These are phyloP conservation scores for Thraustochytrium sp. DNA, from an alignment of 352 stramenopile genomes.

Conservation along the genomic window DNA sequence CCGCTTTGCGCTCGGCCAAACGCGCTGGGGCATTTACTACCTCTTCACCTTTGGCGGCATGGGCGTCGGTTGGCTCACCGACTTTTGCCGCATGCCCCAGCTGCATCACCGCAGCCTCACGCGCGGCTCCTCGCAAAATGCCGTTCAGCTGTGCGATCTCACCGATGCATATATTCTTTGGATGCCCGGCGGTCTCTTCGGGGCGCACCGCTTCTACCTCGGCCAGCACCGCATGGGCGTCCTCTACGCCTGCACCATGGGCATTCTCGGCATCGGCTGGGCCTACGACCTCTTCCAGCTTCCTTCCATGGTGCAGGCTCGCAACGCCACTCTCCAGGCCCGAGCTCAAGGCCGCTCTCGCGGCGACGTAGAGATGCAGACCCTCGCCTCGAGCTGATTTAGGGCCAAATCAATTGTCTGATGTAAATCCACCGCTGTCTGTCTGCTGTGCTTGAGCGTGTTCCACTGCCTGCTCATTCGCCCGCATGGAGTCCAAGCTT, in stretches of 20 bases:
- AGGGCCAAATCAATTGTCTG: no score
- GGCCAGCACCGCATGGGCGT: not conserved
- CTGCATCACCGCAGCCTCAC: not conserved
- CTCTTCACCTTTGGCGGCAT: not conserved
- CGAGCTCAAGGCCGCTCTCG: no score
- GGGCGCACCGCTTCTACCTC: not conserved
- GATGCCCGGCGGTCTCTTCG: constrained; percentile 1
- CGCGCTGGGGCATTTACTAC: constrained; percentile 18
- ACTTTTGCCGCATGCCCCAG: not conserved
- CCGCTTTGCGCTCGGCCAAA: constrained; percentile 6
- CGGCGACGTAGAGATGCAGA: no score
- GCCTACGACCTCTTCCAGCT: not conserved
- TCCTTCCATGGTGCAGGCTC: not conserved
- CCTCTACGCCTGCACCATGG: not conserved
- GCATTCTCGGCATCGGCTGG: constrained; percentile 11
- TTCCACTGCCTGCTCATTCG: no score
- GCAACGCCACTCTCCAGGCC: no score
- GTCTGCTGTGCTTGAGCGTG: no score
- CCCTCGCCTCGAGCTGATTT: no score
- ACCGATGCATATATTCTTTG: constrained; percentile 27
- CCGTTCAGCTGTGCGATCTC: not conserved
- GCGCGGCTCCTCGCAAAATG: not conserved
- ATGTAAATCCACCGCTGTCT: no score
- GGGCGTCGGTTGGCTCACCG: not conserved
- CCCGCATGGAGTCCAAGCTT: no score